Percentiles rank a stretch among this genome's conserved stretches.
Evolutionary conservation across 345 rosid genomes (phyloP).

Genomic region (Populus ilicifolia): DNA sequence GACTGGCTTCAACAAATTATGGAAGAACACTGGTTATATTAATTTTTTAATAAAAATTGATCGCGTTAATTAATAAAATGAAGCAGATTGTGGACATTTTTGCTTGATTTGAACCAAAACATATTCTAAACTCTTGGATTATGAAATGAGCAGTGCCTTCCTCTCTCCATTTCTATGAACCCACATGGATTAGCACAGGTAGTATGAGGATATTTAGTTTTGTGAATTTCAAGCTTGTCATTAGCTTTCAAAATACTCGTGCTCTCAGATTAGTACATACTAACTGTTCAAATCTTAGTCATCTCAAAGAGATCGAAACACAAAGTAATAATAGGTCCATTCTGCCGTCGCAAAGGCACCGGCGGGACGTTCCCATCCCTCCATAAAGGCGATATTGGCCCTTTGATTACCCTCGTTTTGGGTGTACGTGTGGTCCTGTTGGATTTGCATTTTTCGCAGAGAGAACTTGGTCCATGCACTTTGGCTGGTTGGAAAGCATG

Average conservation of each 20-base stretch:
- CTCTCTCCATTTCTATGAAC: background rate
- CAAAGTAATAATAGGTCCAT: background rate
- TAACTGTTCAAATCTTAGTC: conserved; percentile 30
- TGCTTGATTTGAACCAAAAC: background rate
- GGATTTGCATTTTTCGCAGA: background rate
- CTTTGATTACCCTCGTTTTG: conserved; percentile 6
- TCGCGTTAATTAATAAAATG: background rate
- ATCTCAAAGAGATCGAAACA: conserved; percentile 3
- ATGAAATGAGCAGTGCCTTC: background rate
- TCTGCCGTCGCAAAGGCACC: background rate
- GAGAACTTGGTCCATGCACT: conserved; percentile 30
- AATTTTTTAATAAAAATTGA: background rate
- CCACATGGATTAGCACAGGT: background rate
- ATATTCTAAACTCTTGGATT: background rate
- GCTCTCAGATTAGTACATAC: background rate
- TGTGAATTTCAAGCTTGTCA: background rate
- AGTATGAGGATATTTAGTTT: background rate
- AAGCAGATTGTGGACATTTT: too few species aligned
- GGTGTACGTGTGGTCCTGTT: background rate
- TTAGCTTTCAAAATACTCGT: background rate
- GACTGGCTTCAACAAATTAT: background rate
- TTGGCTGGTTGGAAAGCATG: conserved; percentile 20
- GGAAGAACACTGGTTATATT: background rate
- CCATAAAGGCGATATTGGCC: conserved; percentile 17
- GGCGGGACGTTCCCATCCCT: conserved; percentile 12